A percentile compares a stretch with the other conserved stretches of the same genome.
Evolutionary conservation across 176 grass and related monocot species (phyloP).

Genomic region (Triticum monococcum): DNA sequence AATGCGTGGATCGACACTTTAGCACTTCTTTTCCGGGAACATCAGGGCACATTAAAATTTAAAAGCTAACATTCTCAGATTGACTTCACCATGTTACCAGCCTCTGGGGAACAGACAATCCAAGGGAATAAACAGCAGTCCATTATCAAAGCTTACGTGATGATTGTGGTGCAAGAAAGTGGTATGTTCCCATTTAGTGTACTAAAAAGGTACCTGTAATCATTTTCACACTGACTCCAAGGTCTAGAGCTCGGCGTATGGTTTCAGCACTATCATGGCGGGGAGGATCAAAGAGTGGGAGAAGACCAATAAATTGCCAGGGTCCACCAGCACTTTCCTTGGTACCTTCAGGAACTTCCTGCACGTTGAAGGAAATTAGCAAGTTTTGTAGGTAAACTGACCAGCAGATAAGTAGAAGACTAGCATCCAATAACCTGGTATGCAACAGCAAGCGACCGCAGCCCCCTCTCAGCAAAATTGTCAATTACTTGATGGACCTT

Average conservation of each 20-base stretch:
- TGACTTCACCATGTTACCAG: neutral
- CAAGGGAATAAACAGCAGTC: neutral
- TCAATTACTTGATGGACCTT: constrained; percentile 53
- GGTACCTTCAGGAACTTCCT: constrained; percentile 65
- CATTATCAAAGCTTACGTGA: neutral
- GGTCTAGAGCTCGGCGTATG: constrained; percentile 57
- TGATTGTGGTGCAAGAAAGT: neutral
- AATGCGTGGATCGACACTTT: neutral
- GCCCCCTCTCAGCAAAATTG: constrained; percentile 51
- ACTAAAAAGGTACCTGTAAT: constrained; percentile 49
- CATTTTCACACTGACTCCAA: constrained; percentile 75
- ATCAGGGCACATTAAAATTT: neutral
- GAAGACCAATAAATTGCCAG: constrained; percentile 68
- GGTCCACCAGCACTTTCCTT: constrained; percentile 59
- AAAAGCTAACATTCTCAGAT: constrained; percentile 24
- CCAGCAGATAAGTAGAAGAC: neutral
- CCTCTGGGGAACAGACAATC: neutral
- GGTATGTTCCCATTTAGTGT: neutral
- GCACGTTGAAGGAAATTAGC: constrained; percentile 29
- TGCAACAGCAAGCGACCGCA: constrained; percentile 62
- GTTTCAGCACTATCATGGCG: constrained; percentile 74
- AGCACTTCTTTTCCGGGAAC: neutral
- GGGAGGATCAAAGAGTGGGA: constrained; percentile 66
- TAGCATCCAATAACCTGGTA: constrained; percentile 48
- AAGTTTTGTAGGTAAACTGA: constrained; percentile 9